Base-by-base conservation (phyloP, 352 stramenopile species). In the Elongisporangium anandrum region DNA sequence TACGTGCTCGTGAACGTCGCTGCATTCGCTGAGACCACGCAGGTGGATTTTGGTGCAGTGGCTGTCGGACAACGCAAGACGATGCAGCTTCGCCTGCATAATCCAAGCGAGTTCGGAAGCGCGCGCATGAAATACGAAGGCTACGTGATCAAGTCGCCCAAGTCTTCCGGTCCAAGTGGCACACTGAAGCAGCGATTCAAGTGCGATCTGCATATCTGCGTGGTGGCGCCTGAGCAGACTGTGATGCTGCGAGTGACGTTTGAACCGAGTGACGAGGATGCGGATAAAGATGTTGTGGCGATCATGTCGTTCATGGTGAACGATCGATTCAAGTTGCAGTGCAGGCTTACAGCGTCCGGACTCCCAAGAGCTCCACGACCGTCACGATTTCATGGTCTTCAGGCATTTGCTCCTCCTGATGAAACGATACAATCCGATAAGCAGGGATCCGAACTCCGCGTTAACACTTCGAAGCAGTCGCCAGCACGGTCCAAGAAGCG, bases 101-200 rank as follows among this genome's bases (percentile, higher is more conserved):
- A 94, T 39, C 63, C 81, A 7, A 87, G 70, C 57, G 77, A 88
- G 19, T 26, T 71, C 21, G 73, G 77, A 21, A 85, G 82, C 53
- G 81, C 75, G 8, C 75, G 79, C 20, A 63, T 94, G 49, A 86
- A 90, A 52, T 88, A 88, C 52, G 81, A 90, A 60, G 81, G 83
- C 8, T 88, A 85, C 62, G 19, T 61, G 2, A 64, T 90, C 17
- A 50, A 69, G n/a, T 61, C 68, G 7, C 52, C 61, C 48, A 66
- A 60, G 4, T 73, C 70, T 39, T 50, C 48, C 2, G 47, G 19
- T 4, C 17, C 54, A 26, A 41, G 29, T 8, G 29, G 29, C 9
- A 41, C 29, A 2, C 9, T 41, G 9, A 41, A 41, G 29, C 29
- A 41, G 29, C 73, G 82, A 6, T 90, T 92, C 61, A 87, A 84